Conservation (phyloP, 768 basidiomycete species). For the Termitomyces titanicus region DNA sequence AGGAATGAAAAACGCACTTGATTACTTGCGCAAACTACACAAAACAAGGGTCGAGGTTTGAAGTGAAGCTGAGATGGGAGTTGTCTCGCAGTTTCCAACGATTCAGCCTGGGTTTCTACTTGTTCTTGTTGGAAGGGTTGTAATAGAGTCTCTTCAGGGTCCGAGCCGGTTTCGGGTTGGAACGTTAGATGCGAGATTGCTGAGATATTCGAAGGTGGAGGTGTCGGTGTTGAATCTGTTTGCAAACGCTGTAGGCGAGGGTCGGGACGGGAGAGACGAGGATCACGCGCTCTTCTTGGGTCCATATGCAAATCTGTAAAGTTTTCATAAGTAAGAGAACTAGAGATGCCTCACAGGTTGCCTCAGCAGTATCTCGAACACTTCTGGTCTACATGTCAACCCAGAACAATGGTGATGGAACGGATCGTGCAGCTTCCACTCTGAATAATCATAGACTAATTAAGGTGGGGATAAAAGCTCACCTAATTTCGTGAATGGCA, state of each 20-base stretch:
- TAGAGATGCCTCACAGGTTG: constrained; percentile 16
- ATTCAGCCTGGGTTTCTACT: constrained; percentile 1
- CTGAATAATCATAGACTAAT: constrained; percentile 71
- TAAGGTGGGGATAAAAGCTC: not conserved
- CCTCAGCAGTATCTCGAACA: constrained; percentile 96
- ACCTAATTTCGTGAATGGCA: constrained; percentile 1
- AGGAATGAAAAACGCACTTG: constrained; percentile 56
- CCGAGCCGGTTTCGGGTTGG: constrained; percentile 23
- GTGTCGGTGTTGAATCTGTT: constrained; percentile 35
- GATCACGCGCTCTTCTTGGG: constrained; percentile 77
- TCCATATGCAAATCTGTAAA: constrained; percentile 48
- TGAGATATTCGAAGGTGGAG: constrained; percentile 20
- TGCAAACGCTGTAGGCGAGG: constrained; percentile 56
- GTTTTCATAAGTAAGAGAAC: not conserved
- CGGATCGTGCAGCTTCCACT: constrained; percentile 87
- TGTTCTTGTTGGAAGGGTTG: constrained; percentile 2
- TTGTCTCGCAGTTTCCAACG: not conserved
- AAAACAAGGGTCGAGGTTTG: constrained; percentile 81
- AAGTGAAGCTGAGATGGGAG: constrained; percentile 27
- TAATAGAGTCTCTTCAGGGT: constrained; percentile 8
- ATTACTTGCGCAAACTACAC: constrained; percentile 99
- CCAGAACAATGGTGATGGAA: constrained; percentile 36
- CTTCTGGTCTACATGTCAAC: constrained; percentile 69
- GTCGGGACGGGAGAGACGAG: constrained; percentile 69
- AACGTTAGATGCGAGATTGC: constrained; percentile 5